These are phyloP conservation scores for Fusarium sp. DNA, from an alignment of 2,329 filamentous ascomycete species.

Conservation along the genomic window DNA sequence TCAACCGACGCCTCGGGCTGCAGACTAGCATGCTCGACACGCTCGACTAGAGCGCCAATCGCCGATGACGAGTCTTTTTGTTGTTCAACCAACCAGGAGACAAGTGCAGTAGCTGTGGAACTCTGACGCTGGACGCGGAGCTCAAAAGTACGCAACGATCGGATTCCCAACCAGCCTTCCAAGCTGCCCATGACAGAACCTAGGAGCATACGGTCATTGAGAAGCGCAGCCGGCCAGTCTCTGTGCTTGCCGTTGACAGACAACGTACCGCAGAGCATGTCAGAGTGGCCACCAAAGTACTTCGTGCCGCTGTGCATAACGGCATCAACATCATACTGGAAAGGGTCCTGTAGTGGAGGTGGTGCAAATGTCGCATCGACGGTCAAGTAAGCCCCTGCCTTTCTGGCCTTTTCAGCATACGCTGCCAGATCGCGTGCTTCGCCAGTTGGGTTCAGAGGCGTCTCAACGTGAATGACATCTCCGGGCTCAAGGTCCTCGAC, in stretches of 20 bases:
- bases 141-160: constrained; percentile 87
- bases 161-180: constrained; percentile 91
- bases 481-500: constrained; percentile 76
- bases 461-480: constrained; percentile 92
- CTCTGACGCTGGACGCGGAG: constrained; percentile 84
- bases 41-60: constrained; percentile 68
- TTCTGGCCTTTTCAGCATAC: constrained; percentile 80
- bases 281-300: constrained; percentile 95
- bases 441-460: constrained; percentile 91
- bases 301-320: constrained; percentile 96
- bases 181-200: constrained; percentile 89
- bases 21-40: constrained; percentile 82
- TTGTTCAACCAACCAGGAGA: constrained; percentile 75
- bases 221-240: constrained; percentile 72
- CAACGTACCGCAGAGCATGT: constrained; percentile 90
- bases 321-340: constrained; percentile 82
- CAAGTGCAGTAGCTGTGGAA: constrained; percentile 75
- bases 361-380: constrained; percentile 95
- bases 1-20: constrained; percentile 73
- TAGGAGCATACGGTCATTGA: constrained; percentile 78
- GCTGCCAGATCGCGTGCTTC: constrained; percentile 78
- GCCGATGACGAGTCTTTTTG: constrained; percentile 55
- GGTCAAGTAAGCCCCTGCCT: constrained; percentile 78
- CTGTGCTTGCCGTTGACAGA: constrained; percentile 68
- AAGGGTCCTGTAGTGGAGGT: constrained; percentile 89